Base-by-base conservation (phyloP, 768 basidiomycete species). In the Phylloporus scabripes region DNA sequence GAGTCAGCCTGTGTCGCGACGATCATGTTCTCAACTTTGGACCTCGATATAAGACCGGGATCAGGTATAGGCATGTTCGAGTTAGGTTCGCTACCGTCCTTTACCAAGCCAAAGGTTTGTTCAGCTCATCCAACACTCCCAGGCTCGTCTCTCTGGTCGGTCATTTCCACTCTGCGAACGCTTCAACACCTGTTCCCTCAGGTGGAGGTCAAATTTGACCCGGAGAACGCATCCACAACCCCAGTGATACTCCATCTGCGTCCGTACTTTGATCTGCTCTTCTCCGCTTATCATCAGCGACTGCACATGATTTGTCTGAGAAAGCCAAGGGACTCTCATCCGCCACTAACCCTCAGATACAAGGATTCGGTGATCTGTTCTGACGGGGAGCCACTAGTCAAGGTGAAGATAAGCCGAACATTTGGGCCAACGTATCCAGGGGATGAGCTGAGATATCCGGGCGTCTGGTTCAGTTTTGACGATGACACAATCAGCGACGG, bases 391-490 rank as follows among this genome's bases (percentile, higher is more conserved):
- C 71, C 78, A 2, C 68, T 92, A 14, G 72, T 80, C 41, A 77
- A 83, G 37, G 74, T 85, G 2, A 76, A 74, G 26, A 84, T 92
- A 4, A 83, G 78, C 50, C 77, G 80, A 34, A 80, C 78, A 14
- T 91, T 92, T 66, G 89, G 89, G 2, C 90, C 89, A 1, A 92
- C 89, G 0, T 92, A 91, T 64, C 80, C 85, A 10, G 78, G 78
- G 23, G 85, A 89, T 49, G 83, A 85, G 55, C 67, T 91, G 55
- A 78, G 78, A 37, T 92, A 91, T 67, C 90, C 89, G 2, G 89
- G 89, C 0, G 73, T 92, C 29, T 84, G 82, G 78, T 92, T 92
- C 62, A 81, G 81, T 55, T 92, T 92, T 54, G 85, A 87, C 37
- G 88, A 89, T 45, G 89, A 91, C 57, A 68, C 69, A 3, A 70